Evolutionary conservation across 73 alveolate genomes (phyloP), one percentile per base, ranked within the genome.

Genomic region (Effrenium voratum): DNA sequence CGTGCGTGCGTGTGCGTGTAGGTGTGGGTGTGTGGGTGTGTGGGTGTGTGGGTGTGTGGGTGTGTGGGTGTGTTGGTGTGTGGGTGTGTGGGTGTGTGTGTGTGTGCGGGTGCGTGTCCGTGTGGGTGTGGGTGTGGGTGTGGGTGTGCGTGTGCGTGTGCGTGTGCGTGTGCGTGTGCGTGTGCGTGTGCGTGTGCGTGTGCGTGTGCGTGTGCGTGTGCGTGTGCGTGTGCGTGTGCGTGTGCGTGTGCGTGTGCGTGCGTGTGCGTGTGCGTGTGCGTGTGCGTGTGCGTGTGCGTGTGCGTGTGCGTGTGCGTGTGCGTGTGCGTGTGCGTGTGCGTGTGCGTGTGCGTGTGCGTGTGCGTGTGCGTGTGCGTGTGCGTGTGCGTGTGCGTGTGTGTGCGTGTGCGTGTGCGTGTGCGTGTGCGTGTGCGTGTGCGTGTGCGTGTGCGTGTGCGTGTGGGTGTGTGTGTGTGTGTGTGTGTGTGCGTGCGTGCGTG

Each of bases 401-500:
- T n/a, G n/a, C n/a, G n/a, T n/a, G n/a, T n/a, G n/a, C n/a, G n/a
- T n/a, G n/a, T n/a, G n/a, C n/a, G n/a, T n/a, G n/a, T 55, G 70
- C 70, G 70, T 13, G 70, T 55, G 70, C 70, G 70, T 55, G 70
- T 24, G 70, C 32, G 70, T 55, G 70, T 24, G 70, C 24, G 70
- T 24, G 70, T 55, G 70, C 24, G 70, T 24, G 70, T 55, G 70
- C 70, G 70, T 55, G 70, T 66, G 40, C 80, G 80, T 28, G 40
- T n/a, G 40, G 8, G 40, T 66, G 40, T n/a, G 80, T 66, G 40
- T n/a, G 40, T 16, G 40, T 66, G 40, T n/a, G 80, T 66, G 80
- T 28, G 80, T 66, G 80, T n/a, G 80, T 66, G 80, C 40, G 80
- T 66, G 80, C 30, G 40, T 66, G 70, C 70, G 70, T 24, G 70